Conservation (phyloP, 345 rosid genomes). For the Eutrema yunnanense region DNA sequence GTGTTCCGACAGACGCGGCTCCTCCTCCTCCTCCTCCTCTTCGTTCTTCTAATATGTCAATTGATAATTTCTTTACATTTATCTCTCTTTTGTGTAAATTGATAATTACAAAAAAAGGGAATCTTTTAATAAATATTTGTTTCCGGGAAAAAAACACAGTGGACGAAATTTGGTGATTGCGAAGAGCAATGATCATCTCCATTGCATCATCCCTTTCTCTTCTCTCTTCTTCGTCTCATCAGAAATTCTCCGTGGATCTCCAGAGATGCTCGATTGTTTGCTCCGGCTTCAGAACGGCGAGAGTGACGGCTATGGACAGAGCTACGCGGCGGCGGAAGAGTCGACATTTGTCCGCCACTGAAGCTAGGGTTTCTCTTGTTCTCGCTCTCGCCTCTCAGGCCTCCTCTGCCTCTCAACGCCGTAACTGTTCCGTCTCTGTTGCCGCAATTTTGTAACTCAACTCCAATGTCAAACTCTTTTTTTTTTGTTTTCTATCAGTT, state of each 20-base stretch:
- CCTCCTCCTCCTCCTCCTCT: conserved; percentile 15
- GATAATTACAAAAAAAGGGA: no score
- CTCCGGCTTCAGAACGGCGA: conserved; percentile 23
- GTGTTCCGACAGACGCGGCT: neutral
- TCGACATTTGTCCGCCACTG: conserved; percentile 48
- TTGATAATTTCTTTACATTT: no score
- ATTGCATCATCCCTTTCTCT: conserved; percentile 20
- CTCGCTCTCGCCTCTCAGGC: conserved; percentile 77
- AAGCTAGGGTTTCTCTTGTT: conserved; percentile 74
- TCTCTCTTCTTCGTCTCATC: conserved; percentile 24
- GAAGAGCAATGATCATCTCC: conserved; percentile 5
- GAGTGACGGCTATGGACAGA: conserved; percentile 29
- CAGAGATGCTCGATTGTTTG: conserved; percentile 11
- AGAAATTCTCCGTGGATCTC: conserved; percentile 3
- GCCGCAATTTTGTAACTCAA: neutral
- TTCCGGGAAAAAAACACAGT: neutral
- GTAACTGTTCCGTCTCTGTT: conserved; percentile 41
- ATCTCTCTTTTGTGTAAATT: no score
- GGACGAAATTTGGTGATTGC: neutral
- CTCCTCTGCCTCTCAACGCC: conserved; percentile 61
- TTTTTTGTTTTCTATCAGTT: conserved; percentile 35
- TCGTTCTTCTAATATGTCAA: neutral
- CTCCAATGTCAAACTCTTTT: neutral
- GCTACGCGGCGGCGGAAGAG: conserved; percentile 31
- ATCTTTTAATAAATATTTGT: no score